Evolutionary conservation across 257 asterid species (phyloP).

Genomic region (Verbena officinalis): DNA sequence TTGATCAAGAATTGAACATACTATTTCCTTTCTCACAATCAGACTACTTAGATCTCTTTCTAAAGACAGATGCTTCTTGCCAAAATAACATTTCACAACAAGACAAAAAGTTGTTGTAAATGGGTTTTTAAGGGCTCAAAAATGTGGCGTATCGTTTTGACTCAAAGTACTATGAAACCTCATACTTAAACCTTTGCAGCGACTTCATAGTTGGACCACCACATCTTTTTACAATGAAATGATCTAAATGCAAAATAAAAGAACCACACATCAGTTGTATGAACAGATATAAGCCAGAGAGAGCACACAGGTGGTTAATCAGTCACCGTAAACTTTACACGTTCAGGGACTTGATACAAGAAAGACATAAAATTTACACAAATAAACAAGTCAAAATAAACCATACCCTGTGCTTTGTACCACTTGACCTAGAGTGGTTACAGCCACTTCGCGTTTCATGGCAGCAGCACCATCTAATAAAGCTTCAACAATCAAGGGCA

Average conservation of each 20-base stretch:
- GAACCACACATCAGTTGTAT: no score
- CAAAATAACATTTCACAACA: not conserved
- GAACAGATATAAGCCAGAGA: no score
- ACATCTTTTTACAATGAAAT: no score
- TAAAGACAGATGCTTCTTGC: not conserved
- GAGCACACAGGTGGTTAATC: no score
- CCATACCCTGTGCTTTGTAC: constrained; percentile 99
- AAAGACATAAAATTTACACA: no score
- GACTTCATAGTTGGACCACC: no score
- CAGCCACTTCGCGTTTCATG: constrained; percentile 96
- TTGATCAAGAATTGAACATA: constrained; percentile 8
- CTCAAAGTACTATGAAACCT: no score
- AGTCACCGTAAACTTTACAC: no score
- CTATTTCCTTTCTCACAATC: constrained; percentile 4
- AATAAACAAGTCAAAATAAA: constrained; percentile 24
- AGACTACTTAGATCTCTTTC: constrained; percentile 2
- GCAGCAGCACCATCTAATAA: constrained; percentile 96
- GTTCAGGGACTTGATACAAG: no score
- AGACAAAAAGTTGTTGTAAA: not conserved
- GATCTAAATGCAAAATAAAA: no score
- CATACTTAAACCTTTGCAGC: no score
- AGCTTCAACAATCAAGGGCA: constrained; percentile 96
- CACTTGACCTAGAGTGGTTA: constrained; percentile 97
- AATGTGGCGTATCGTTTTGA: no score
- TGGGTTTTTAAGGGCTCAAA: not conserved